Base-by-base conservation (phyloP, 305 asterid species). In the Rubia tinctorum region DNA sequence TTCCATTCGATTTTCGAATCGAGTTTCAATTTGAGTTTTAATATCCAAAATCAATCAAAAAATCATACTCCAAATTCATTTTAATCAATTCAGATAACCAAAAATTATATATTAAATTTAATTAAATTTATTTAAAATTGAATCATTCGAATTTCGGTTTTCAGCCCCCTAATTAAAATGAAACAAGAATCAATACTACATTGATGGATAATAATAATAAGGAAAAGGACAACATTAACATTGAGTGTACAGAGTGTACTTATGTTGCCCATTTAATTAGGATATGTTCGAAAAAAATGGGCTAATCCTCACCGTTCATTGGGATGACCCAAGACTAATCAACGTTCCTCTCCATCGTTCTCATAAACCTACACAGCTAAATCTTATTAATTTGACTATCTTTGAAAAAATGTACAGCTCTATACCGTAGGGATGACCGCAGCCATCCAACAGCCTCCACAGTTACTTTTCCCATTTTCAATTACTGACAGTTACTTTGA, bases 291-390 rank as follows among this genome's bases (percentile, higher is more conserved):
- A 76, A 73, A 75, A 79, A 69, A 81, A 40, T 78, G 83, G 80
- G 82, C 79, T 74, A 81, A 88, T 84, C 87, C 81, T 80, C 83
- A 80, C 82, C 83, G 74, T 82, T 53, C 79, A 47, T 72, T 37
- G 53, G 68, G 71, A 74, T 14, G 45, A 72, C 66, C 70, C 70
- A 66, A 66, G 60, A 56, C 58, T 20, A 7, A 58, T 37, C 39
- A 40, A 22, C 55, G 30, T 69, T 47, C 64, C 70, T 55, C 25
- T 49, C 77, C 62, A 27, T 30, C 64, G 40, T 0, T 37, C 53
- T 58, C 66, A 37, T 56, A 34, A 39, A 27, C 72, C 91, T 83
- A 84, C 87, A 72, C 84, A 81, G 79, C 85, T 83, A 82, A 81
- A 77, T 81, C 51, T 73, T n/a, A 76, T 78, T 73, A 39, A 13